These are phyloP conservation scores for Tanacetum coccineum DNA, from an alignment of 129 eudicot species.

Conservation along the genomic window DNA sequence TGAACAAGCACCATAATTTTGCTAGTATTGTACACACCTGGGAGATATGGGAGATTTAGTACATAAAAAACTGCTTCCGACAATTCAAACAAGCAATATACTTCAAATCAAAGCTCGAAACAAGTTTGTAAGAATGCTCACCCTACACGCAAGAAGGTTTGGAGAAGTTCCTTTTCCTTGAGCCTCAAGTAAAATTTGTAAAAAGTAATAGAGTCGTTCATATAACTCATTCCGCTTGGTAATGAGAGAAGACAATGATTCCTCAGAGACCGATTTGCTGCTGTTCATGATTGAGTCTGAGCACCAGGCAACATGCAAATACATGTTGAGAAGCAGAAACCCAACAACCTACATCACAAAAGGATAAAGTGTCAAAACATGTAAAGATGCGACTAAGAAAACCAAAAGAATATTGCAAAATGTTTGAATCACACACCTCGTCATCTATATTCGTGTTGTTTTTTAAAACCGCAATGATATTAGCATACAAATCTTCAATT, in stretches of 20 bases:
- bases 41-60: no score
- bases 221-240: conserved; percentile 64
- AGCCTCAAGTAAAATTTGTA: conserved; percentile 39
- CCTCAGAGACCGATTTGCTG: conserved; percentile 56
- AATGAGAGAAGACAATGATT: conserved; percentile 51
- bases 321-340: conserved; percentile 89
- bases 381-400: no score
- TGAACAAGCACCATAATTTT: no score
- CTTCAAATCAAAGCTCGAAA: conserved; percentile 8
- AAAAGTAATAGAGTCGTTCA: conserved; percentile 51
- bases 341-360: conserved; percentile 55
- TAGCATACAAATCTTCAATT: no score
- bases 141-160: conserved; percentile 69
- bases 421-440: no score
- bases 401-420: no score
- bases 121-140: conserved; percentile 27
- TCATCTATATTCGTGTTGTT: no score
- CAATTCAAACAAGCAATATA: no score
- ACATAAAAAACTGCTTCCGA: no score
- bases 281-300: conserved; percentile 53
- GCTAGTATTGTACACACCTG: no score
- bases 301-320: conserved; percentile 82
- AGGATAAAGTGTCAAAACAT: no score
- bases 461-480: no score
- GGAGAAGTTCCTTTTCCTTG: conserved; percentile 48